A percentile compares a stretch with the other conserved stretches of the same genome.
phyloP scores from a whole-genome alignment of 176 grass and related monocot genomes.

The Oryza officinalis region DNA sequence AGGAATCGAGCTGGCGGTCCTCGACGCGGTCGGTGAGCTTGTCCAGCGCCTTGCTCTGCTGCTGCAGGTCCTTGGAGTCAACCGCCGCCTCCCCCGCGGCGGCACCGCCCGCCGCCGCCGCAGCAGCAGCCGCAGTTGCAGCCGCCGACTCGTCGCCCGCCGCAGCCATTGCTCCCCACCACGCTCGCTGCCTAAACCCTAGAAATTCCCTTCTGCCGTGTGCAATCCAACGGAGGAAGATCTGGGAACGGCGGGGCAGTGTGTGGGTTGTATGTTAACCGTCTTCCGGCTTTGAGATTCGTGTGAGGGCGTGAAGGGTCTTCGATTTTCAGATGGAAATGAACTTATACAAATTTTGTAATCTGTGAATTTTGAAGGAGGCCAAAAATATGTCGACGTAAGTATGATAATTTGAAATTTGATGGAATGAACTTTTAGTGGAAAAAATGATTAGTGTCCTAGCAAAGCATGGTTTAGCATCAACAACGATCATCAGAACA shows the following conservation, averaged over 20 bases:
- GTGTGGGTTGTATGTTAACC: neutral
- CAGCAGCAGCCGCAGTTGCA: neutral
- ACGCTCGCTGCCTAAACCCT: constrained; percentile 45
- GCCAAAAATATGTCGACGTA: no score
- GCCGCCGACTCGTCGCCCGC: constrained; percentile 51
- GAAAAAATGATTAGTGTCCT: no score
- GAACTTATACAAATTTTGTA: no score
- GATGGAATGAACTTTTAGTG: no score
- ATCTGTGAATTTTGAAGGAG: no score
- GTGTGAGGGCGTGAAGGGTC: neutral
- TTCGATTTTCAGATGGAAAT: no score
- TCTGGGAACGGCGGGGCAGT: neutral
- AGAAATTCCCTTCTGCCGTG: constrained; percentile 4
- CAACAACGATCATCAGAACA: no score
- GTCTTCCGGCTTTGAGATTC: neutral
- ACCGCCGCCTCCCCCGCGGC: constrained; percentile 35
- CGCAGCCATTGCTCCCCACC: constrained; percentile 16
- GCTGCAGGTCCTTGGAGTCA: constrained; percentile 83
- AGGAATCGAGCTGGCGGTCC: constrained; percentile 97
- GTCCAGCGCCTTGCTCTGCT: constrained; percentile 99
- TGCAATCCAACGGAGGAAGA: neutral
- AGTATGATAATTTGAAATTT: no score
- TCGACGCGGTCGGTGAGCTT: constrained; percentile 98
- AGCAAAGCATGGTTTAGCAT: no score
- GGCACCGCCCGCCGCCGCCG: constrained; percentile 21